These are phyloP conservation scores for Coprinopsis strossmayeri DNA, from an alignment of 768 basidiomycete species.

Conservation along the genomic window DNA sequence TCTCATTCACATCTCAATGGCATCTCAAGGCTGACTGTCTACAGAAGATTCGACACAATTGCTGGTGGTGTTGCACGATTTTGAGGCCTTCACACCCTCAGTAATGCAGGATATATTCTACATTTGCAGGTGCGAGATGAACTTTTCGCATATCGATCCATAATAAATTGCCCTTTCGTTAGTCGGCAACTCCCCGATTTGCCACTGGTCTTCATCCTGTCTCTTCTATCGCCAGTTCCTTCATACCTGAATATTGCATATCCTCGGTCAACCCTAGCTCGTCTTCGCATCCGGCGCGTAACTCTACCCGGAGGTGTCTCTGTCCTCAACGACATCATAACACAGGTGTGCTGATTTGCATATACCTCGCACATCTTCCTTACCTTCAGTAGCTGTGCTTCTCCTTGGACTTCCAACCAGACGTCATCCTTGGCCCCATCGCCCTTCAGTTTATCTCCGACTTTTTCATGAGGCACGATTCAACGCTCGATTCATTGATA, in stretches of 20 bases:
- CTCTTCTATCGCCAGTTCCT: slow-evolving; percentile 50
- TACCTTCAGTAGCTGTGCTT: slow-evolving; percentile 40
- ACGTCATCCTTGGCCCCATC: slow-evolving; percentile 54
- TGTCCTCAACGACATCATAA: slow-evolving; percentile 47
- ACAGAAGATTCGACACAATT: slow-evolving; percentile 28
- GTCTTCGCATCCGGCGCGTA: slow-evolving; percentile 48
- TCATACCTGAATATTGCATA: slow-evolving; percentile 58
- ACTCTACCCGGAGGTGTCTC: slow-evolving; percentile 40
- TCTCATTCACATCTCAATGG: not conserved
- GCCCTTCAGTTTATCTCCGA: slow-evolving; percentile 50
- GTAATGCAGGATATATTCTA: slow-evolving; percentile 67
- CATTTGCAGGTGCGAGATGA: slow-evolving; percentile 69
- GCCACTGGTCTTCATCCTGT: slow-evolving; percentile 60
- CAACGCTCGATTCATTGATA: slow-evolving; percentile 50
- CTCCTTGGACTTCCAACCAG: slow-evolving; percentile 51
- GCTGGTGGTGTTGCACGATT: slow-evolving; percentile 61
- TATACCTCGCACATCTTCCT: not conserved
- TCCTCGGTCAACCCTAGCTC: slow-evolving; percentile 50
- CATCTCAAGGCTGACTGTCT: not conserved
- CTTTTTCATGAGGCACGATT: slow-evolving; percentile 47
- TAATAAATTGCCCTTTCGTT: too few relatives aligned
- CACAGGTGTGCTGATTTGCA: slow-evolving; percentile 35
- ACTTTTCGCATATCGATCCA: too few relatives aligned
- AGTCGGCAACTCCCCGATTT: slow-evolving; percentile 50
- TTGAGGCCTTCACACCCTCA: slow-evolving; percentile 60